Percentiles rank a stretch among this genome's conserved stretches.
phyloP scores from a whole-genome alignment of 139 green algal genomes.

The Volvox reticuliferus region DNA sequence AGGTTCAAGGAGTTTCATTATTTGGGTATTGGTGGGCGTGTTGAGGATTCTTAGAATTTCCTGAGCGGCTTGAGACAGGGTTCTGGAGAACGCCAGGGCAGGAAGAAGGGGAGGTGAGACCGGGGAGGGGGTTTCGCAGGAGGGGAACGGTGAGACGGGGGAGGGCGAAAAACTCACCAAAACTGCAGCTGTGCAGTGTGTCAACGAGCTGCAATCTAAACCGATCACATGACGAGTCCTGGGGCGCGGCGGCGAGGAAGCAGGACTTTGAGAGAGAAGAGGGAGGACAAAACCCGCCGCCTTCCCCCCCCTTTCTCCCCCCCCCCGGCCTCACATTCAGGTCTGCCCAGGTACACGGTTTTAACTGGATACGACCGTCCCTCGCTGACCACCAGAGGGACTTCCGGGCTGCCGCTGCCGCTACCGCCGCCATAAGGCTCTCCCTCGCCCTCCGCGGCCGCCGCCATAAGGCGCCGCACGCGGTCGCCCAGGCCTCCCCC shows the following conservation, averaged over 20 bases:
- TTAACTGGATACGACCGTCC: slow-evolving; percentile 72
- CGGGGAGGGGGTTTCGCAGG: background rate
- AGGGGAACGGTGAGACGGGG: too few relatives aligned
- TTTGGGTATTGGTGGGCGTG: too few relatives aligned
- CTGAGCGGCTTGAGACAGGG: too few relatives aligned
- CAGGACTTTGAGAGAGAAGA: background rate
- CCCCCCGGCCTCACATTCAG: slow-evolving; percentile 8
- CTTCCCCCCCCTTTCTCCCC: background rate
- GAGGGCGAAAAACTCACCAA: too few relatives aligned
- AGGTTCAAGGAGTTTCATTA: too few relatives aligned
- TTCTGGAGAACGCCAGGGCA: background rate
- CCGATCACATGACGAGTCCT: background rate
- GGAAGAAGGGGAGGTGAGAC: background rate
- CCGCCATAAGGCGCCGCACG: slow-evolving; percentile 54
- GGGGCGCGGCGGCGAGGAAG: background rate
- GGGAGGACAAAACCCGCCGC: too few relatives aligned
- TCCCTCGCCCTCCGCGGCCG: background rate
- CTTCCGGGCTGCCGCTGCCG: background rate
- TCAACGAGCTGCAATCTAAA: too few relatives aligned
- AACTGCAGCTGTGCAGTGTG: too few relatives aligned
- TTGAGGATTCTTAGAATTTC: too few relatives aligned
- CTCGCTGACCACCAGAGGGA: slow-evolving; percentile 66
- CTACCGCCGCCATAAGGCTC: background rate
- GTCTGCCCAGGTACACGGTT: slow-evolving; percentile 56
- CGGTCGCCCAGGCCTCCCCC: slow-evolving; percentile 68